Percentiles rank a stretch among this genome's conserved stretches.
These are phyloP conservation scores for Solanum pennellii DNA, from an alignment of 257 asterid genomes.

Conservation along the genomic window DNA sequence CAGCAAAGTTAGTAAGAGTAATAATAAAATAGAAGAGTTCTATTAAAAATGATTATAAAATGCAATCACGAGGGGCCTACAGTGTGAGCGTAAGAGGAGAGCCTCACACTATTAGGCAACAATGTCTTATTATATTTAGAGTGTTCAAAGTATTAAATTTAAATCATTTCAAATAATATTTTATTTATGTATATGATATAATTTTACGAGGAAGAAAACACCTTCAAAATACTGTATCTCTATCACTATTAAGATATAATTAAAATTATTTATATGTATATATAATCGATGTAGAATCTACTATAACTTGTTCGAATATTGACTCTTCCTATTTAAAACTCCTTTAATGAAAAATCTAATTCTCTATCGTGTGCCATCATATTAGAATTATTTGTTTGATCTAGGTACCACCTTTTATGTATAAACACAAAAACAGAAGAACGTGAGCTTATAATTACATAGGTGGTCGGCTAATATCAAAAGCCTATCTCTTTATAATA, in stretches of 20 bases:
- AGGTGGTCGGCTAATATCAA: neutral
- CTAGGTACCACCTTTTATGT: neutral
- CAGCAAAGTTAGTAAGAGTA: neutral
- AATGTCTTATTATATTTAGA: too few species aligned
- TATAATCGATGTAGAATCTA: fast-evolving
- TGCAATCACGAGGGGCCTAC: neutral
- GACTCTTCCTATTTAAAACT: neutral
- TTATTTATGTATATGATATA: too few species aligned
- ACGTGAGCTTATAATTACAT: neutral
- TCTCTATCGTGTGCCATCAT: neutral
- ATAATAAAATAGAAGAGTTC: neutral
- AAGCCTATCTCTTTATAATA: neutral
- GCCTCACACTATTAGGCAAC: neutral
- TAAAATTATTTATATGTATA: neutral
- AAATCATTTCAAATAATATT: too few species aligned
- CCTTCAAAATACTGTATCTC: fast-evolving
- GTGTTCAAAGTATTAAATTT: neutral
- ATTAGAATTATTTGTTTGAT: neutral
- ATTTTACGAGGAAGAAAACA: neutral
- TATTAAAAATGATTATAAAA: neutral
- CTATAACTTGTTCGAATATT: neutral
- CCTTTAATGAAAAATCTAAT: neutral
- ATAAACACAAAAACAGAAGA: neutral
- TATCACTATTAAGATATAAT: too few species aligned
- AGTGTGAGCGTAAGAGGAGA: neutral